phyloP scores from a whole-genome alignment of 2,329 filamentous ascomycete genomes.

The Ophioceras dolichostomum region DNA sequence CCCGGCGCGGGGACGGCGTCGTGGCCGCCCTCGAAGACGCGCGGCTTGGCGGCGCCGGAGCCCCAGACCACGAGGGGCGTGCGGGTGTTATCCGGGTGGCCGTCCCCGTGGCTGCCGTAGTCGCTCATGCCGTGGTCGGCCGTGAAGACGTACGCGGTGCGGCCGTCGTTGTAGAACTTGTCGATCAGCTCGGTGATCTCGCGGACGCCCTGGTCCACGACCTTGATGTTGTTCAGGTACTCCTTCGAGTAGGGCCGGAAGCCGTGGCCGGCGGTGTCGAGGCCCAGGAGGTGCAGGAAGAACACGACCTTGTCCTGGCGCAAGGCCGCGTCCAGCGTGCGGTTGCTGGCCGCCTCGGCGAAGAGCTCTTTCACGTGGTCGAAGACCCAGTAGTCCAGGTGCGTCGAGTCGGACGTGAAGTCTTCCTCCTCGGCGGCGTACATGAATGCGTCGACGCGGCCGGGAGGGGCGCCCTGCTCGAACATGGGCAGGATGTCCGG shows the following conservation, averaged over 20 bases:
- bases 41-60: slow-evolving; percentile 71
- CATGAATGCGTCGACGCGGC: slow-evolving; percentile 73
- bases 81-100: slow-evolving; percentile 91
- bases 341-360: slow-evolving; percentile 63
- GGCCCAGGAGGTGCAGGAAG: slow-evolving; percentile 82
- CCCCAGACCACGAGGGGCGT: slow-evolving; percentile 92
- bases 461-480: slow-evolving; percentile 77
- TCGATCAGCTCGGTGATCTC: slow-evolving; percentile 74
- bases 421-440: slow-evolving; percentile 83
- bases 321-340: slow-evolving; percentile 59
- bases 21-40: slow-evolving; percentile 31
- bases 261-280: slow-evolving; percentile 81
- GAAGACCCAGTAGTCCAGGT: slow-evolving; percentile 91
- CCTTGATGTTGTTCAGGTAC: slow-evolving; percentile 86
- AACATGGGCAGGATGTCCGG: slow-evolving; percentile 98
- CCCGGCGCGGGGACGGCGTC: slow-evolving; percentile 48
- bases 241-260: slow-evolving; percentile 90
- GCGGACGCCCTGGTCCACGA: slow-evolving; percentile 83
- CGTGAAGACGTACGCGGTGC: slow-evolving; percentile 93
- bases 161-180: slow-evolving; percentile 70
- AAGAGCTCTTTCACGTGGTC: slow-evolving; percentile 86
- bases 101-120: slow-evolving; percentile 97
- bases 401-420: slow-evolving; percentile 69
- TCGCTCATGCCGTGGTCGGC: slow-evolving; percentile 99
- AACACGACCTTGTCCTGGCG: slow-evolving; percentile 83